Evolutionary conservation across 768 basidiomycete species (phyloP).

Genomic region (Nidula microcarpa): DNA sequence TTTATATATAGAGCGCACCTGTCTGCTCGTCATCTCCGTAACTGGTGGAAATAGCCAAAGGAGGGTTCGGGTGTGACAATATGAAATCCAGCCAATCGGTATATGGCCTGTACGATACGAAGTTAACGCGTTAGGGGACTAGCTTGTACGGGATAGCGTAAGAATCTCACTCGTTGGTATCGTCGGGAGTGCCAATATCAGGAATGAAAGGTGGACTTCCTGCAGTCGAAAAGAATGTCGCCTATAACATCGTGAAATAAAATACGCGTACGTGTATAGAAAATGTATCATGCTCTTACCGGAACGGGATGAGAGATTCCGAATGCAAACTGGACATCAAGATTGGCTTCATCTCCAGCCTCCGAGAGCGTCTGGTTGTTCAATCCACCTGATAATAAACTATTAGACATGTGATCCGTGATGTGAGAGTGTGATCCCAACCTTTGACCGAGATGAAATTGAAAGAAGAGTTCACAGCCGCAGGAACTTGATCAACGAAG

Average conservation of each 20-base stretch:
- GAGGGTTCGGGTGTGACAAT: constrained; percentile 35
- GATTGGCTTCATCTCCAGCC: constrained; percentile 62
- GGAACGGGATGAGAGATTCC: constrained; percentile 60
- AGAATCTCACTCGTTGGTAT: constrained; percentile 31
- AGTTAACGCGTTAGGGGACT: neutral
- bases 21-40: constrained; percentile 72
- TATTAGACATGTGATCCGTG: constrained; percentile 2
- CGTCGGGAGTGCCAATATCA: constrained; percentile 30
- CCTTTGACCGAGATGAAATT: constrained; percentile 54
- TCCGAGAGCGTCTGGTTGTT: constrained; percentile 53
- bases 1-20: constrained; percentile 25
- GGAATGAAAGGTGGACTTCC: constrained; percentile 58
- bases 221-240: constrained; percentile 59
- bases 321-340: constrained; percentile 66
- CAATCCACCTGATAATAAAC: constrained; percentile 40
- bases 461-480: constrained; percentile 48
- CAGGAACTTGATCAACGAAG: constrained; percentile 43
- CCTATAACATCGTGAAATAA: constrained; percentile 15
- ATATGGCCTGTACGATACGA: constrained; percentile 19
- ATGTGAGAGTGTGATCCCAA: constrained; percentile 13
- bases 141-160: constrained; percentile 8
- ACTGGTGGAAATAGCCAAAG: constrained; percentile 62
- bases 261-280: neutral
- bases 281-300: constrained; percentile 12
- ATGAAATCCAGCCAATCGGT: constrained; percentile 58